phyloP scores from a whole-genome alignment of 108 stramenopile genomes.

The Conticribra weissflogii region DNA sequence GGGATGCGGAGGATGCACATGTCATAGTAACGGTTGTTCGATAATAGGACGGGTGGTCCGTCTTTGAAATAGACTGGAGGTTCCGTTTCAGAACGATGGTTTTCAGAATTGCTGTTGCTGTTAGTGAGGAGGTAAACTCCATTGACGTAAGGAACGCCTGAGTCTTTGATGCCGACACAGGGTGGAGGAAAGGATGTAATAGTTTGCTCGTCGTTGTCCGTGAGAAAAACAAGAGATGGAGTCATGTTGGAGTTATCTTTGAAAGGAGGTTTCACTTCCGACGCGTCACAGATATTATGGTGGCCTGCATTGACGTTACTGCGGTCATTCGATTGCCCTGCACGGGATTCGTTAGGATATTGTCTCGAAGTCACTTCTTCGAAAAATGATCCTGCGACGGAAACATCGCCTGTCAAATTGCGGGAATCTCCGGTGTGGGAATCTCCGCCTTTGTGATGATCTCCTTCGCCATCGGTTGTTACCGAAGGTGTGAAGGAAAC shows the following conservation, averaged over 20 bases:
- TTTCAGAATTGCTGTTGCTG: conserved; percentile 1
- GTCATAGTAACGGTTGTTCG: conserved; percentile 37
- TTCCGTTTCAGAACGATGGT: background rate
- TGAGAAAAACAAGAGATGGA: conserved; percentile 24
- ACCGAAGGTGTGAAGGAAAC: conserved; percentile 21
- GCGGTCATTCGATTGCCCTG: background rate
- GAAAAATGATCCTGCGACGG: conserved; percentile 26
- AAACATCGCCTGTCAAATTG: conserved; percentile 1
- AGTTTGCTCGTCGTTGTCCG: conserved; percentile 17
- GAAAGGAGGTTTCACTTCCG: conserved; percentile 4
- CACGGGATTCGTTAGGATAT: background rate
- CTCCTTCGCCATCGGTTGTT: conserved; percentile 6
- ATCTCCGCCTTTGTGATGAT: conserved; percentile 7
- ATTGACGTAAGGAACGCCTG: conserved; percentile 38
- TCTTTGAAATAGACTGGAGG: conserved; percentile 45
- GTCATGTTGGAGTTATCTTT: conserved; percentile 16
- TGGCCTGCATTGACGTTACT: background rate
- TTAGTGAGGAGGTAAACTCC: conserved; percentile 32
- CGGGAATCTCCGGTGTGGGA: background rate
- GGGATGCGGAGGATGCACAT: conserved; percentile 41
- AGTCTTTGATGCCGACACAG: conserved; percentile 32
- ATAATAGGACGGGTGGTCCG: conserved; percentile 30
- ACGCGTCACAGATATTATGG: background rate
- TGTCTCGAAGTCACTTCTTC: conserved; percentile 16
- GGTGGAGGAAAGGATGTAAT: conserved; percentile 5